phyloP scores from a whole-genome alignment of 2,329 filamentous ascomycete genomes.

The Pleomassaria siparia region DNA sequence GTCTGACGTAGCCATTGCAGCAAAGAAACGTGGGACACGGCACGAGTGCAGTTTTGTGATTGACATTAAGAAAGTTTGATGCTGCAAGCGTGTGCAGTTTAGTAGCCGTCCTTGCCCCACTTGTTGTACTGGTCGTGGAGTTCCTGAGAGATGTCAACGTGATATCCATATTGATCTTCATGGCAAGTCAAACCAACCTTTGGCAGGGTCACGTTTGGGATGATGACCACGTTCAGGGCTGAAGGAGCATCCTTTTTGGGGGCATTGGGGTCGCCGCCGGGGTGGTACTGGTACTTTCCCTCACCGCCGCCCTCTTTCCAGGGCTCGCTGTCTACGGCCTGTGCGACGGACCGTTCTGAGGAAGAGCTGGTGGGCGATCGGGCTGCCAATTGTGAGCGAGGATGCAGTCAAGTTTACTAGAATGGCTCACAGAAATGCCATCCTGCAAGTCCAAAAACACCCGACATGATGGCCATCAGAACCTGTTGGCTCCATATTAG shows the following conservation, averaged over 20 bases:
- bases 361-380: conserved; percentile 81
- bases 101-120: conserved; percentile 96
- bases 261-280: conserved; percentile 76
- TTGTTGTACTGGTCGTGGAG: conserved; percentile 99
- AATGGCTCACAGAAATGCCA: conserved; percentile 75
- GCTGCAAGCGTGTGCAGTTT: conserved; percentile 3
- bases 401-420: not conserved
- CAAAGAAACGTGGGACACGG: conserved; percentile 4
- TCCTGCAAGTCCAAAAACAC: conserved; percentile 83
- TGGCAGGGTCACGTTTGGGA: conserved; percentile 90
- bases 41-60: not conserved
- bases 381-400: conserved; percentile 53
- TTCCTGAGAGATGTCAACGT: conserved; percentile 54
- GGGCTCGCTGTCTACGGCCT: conserved; percentile 79
- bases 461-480: conserved; percentile 86
- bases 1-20: conserved; percentile 13
- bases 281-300: conserved; percentile 68
- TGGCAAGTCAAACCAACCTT: conserved; percentile 51
- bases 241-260: conserved; percentile 87
- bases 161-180: not conserved
- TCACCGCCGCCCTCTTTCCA: conserved; percentile 70
- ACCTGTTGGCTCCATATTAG: conserved; percentile 59
- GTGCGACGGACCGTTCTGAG: conserved; percentile 75
- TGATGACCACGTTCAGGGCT: conserved; percentile 90
- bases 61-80: conserved; percentile 5